Percentiles rank a stretch among this genome's conserved stretches.
Evolutionary conservation across 1,284 basidiomycete genomes (phyloP).

Genomic region (Sporisorium reilianum): DNA sequence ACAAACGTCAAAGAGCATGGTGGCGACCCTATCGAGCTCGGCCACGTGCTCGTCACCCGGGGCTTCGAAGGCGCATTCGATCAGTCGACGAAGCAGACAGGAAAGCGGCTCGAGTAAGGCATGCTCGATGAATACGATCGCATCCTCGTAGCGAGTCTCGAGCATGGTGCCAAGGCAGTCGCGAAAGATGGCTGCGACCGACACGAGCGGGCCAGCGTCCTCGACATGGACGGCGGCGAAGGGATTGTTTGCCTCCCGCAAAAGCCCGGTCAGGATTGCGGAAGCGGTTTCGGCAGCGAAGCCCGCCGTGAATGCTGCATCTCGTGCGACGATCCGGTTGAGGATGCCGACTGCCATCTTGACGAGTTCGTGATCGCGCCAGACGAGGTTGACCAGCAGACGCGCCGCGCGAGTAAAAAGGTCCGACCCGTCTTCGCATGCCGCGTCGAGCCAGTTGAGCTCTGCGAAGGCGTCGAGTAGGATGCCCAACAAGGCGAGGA

Average conservation of each 20-base stretch:
- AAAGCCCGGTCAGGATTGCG: constrained; percentile 6
- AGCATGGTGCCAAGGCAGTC: constrained; percentile 8
- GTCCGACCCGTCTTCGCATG: no score
- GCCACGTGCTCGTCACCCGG: neutral
- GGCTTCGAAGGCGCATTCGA: constrained; percentile 7
- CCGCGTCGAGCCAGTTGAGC: neutral
- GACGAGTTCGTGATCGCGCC: constrained; percentile 7
- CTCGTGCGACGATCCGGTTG: constrained; percentile 11
- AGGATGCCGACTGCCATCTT: constrained; percentile 16
- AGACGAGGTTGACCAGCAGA: constrained; percentile 7
- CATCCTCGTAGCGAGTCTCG: neutral
- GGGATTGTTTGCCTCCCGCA: neutral
- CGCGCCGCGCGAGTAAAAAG: neutral
- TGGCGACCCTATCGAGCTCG: constrained; percentile 23
- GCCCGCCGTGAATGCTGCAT: neutral
- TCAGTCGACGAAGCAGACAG: constrained; percentile 2
- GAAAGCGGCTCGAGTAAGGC: constrained; percentile 9
- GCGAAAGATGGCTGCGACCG: constrained; percentile 5
- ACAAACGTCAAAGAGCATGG: constrained; percentile 15
- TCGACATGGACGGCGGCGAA: neutral
- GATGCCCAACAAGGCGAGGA: constrained; percentile 19
- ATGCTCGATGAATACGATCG: neutral
- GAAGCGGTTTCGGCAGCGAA: neutral
- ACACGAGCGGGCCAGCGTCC: neutral
- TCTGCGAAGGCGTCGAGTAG: constrained; percentile 19